These are phyloP conservation scores for Kwoniella newhampshirensis DNA, from an alignment of 768 basidiomycete genomes.

Conservation along the genomic window DNA sequence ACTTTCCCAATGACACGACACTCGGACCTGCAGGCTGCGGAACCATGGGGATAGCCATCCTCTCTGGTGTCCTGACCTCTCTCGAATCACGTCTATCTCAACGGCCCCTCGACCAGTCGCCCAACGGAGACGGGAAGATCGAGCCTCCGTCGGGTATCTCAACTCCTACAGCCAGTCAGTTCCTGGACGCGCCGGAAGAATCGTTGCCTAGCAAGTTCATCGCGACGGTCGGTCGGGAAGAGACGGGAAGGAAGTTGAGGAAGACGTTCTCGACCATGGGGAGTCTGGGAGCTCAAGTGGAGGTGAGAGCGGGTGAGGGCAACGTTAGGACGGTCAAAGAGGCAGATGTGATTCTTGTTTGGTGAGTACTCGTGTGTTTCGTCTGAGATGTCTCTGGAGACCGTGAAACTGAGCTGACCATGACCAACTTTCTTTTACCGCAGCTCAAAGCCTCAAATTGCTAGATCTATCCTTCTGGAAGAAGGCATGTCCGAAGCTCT, in stretches of 20 bases:
- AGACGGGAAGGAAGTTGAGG: conserved; percentile 68
- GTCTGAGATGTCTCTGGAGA: too few relatives aligned
- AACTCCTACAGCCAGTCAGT: conserved; percentile 61
- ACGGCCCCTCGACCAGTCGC: conserved; percentile 58
- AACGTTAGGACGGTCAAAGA: conserved; percentile 72
- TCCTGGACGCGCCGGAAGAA: conserved; percentile 58
- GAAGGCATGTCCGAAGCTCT: conserved; percentile 78
- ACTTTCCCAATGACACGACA: conserved; percentile 3
- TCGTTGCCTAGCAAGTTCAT: conserved; percentile 75
- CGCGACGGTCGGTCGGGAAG: conserved; percentile 79
- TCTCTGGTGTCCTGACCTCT: conserved; percentile 85
- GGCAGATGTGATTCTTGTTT: conserved; percentile 82
- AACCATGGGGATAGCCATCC: conserved; percentile 94
- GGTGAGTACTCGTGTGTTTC: conserved; percentile 64
- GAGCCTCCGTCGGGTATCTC: conserved; percentile 61
- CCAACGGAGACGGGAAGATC: conserved; percentile 12
- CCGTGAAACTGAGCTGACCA: too few relatives aligned
- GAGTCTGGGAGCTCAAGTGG: conserved; percentile 64
- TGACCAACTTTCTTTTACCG: neutral
- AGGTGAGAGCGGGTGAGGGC: conserved; percentile 61
- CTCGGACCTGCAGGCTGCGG: conserved; percentile 69
- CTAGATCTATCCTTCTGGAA: conserved; percentile 68
- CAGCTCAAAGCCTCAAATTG: conserved; percentile 93
- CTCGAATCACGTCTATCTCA: conserved; percentile 60
- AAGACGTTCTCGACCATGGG: conserved; percentile 64